phyloP scores from a whole-genome alignment of 371 early-diverging fungal species.

The Mucor irregularis region DNA sequence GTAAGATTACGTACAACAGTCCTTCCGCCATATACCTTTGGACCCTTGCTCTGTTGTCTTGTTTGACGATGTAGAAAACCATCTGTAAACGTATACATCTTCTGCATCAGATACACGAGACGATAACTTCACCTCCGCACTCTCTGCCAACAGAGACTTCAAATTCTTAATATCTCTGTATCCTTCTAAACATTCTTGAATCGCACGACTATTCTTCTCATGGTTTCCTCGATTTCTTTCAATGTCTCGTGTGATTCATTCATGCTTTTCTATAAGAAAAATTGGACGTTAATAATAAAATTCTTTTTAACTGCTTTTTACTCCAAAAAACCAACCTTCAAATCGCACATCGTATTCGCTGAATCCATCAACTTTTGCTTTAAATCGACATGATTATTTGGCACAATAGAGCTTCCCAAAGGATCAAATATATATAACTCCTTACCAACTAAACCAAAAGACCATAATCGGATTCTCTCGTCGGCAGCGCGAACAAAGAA shows the following conservation, averaged over 20 bases:
- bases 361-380: slow-evolving; percentile 11
- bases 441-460: slow-evolving; percentile 15
- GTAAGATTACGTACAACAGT: no score
- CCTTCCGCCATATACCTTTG: no score
- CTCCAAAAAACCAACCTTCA: slow-evolving; percentile 10
- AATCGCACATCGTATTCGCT: slow-evolving; percentile 20
- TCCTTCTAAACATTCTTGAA: slow-evolving; percentile 8
- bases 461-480: slow-evolving; percentile 20
- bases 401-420: slow-evolving; percentile 9
- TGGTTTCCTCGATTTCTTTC: slow-evolving; percentile 15
- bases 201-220: slow-evolving; percentile 13
- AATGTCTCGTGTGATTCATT: slow-evolving; percentile 19
- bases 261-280: slow-evolving; percentile 13
- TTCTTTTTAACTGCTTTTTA: slow-evolving; percentile 13
- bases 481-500: slow-evolving; percentile 22
- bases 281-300: slow-evolving; percentile 14
- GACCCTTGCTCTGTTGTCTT: no score
- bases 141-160: slow-evolving; percentile 9
- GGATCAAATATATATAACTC: slow-evolving; percentile 14
- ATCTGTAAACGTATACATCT: slow-evolving; percentile 18
- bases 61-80: no score
- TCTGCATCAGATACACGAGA: slow-evolving; percentile 18
- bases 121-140: slow-evolving; percentile 20
- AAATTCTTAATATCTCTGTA: slow-evolving; percentile 8
- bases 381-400: slow-evolving; percentile 1